Base-by-base conservation (phyloP, 2,329 filamentous ascomycete genomes). In the Botryotinia globosa region DNA sequence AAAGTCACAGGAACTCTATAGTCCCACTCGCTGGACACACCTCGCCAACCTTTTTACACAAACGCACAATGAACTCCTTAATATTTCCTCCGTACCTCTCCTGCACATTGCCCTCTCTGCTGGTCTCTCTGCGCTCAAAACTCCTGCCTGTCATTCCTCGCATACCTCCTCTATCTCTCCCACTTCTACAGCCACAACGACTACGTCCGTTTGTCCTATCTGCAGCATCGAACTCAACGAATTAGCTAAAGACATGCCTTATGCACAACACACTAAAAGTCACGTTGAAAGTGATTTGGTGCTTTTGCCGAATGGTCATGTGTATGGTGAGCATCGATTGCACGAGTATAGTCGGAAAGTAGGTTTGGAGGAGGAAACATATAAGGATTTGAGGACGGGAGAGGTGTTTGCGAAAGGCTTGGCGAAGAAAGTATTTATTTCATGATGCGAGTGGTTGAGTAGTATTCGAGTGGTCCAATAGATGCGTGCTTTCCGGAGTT, bases 221-320 rank as follows among this genome's bases (percentile, higher is more conserved):
- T 99, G 96, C 85, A 96, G 92, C 65, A 96, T 92, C 0, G 96
- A 99, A 83, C 88, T 99, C 72, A 98, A 98, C 81, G 92, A 94
- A 79, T 87, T 99, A 48, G 95, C 96, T 2, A 87, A 91, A 69
- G 91, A 91, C 77, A 92, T 99, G 62, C 96, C 96, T 0, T 98
- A 98, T 79, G 96, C 96, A 4, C 92, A 97, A 79, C 96, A 99
- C 81, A 94, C 92, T 44, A 97, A 97, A 85, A 97, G 94, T 80
- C 92, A 94, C 74, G 93, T 98, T 44, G 95, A 97, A 80, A 90
- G 89, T 63, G 94, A 98, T 80, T 88, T 96, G 1, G 87, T 97
- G 32, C 87, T 98, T 61, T 83, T 99, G 72, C 96, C 96, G 37
- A 98, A 97, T 81, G 91, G 92, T 1, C 87, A 93, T 69, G 92